phyloP scores from a whole-genome alignment of 768 basidiomycete species.

The Russula emetica region DNA sequence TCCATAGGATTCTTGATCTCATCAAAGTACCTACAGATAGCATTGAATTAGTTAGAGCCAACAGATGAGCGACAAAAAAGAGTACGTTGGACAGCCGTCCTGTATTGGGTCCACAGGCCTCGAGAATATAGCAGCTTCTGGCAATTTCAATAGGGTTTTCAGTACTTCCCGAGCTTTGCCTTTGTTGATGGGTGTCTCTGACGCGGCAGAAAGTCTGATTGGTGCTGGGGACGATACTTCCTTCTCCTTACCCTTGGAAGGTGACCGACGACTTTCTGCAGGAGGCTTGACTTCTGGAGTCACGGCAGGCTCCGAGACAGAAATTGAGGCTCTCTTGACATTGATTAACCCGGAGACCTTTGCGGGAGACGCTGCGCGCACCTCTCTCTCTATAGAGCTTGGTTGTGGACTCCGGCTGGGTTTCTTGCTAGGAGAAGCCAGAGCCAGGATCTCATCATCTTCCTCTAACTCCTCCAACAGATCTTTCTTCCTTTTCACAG shows the following conservation, averaged over 20 bases:
- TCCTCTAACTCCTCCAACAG: conserved; percentile 35
- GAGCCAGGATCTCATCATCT: conserved; percentile 61
- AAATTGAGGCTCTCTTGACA: conserved; percentile 21
- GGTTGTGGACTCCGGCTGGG: conserved; percentile 33
- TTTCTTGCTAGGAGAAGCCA: conserved; percentile 62
- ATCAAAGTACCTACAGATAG: conserved; percentile 67
- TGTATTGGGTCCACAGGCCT: conserved; percentile 77
- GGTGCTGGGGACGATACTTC: conserved; percentile 40
- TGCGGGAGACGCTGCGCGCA: conserved; percentile 15
- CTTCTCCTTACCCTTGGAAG: conserved; percentile 56
- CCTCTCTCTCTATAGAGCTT: conserved; percentile 27
- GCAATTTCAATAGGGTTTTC: conserved; percentile 52
- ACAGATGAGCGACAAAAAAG: neutral
- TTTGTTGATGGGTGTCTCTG: conserved; percentile 58
- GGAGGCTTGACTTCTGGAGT: conserved; percentile 15
- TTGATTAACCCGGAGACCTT: conserved; percentile 24
- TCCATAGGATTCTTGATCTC: conserved; percentile 95
- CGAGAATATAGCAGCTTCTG: conserved; percentile 69
- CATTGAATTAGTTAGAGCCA: conserved; percentile 13
- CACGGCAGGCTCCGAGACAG: conserved; percentile 2
- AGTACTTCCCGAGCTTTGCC: conserved; percentile 80
- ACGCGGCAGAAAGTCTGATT: conserved; percentile 36
- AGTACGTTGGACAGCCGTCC: conserved; percentile 90
- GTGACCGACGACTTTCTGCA: conserved; percentile 33
- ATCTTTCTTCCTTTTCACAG: conserved; percentile 51